Conservation (phyloP, 106 monocot genomes). For the Chionographis japonica region DNA sequence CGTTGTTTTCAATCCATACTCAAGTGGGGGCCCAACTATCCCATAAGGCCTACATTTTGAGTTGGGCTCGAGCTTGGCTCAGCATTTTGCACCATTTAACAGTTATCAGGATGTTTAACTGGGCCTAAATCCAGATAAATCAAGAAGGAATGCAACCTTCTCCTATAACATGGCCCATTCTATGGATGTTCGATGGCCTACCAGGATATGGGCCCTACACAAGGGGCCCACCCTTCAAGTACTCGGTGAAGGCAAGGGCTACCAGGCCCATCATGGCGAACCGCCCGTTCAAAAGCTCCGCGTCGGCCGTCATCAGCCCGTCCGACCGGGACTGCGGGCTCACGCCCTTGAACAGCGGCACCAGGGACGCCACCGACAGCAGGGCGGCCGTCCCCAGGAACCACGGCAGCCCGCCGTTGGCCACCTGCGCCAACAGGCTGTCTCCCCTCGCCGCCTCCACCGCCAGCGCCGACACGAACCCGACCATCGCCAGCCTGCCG, state of each 20-base stretch:
- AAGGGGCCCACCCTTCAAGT: constrained; percentile 65
- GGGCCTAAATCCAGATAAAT: too few species aligned
- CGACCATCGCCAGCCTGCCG: constrained; percentile 72
- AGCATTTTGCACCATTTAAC: too few species aligned
- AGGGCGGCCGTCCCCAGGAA: constrained; percentile 30
- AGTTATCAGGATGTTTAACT: too few species aligned
- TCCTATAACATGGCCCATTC: too few species aligned
- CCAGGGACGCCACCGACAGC: constrained; percentile 54
- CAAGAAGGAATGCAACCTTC: too few species aligned
- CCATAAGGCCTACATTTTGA: too few species aligned
- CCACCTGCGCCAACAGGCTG: constrained; percentile 40
- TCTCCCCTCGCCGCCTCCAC: constrained; percentile 45
- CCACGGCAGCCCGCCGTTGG: constrained; percentile 47
- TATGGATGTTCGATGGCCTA: too few species aligned
- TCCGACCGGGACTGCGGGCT: constrained; percentile 34
- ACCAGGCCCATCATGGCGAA: constrained; percentile 76
- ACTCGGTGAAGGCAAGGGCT: constrained; percentile 69
- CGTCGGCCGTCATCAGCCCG: constrained; percentile 44
- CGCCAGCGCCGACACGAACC: constrained; percentile 60
- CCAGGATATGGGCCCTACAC: constrained; percentile 3
- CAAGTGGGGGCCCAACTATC: too few species aligned
- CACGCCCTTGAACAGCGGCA: constrained; percentile 62
- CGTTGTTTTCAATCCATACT: too few species aligned
- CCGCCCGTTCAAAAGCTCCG: constrained; percentile 80
- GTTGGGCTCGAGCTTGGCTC: too few species aligned